Evolutionary conservation across 345 rosid genomes (phyloP), one percentile per base, ranked within the genome.

Genomic region (Iberis pinnata): DNA sequence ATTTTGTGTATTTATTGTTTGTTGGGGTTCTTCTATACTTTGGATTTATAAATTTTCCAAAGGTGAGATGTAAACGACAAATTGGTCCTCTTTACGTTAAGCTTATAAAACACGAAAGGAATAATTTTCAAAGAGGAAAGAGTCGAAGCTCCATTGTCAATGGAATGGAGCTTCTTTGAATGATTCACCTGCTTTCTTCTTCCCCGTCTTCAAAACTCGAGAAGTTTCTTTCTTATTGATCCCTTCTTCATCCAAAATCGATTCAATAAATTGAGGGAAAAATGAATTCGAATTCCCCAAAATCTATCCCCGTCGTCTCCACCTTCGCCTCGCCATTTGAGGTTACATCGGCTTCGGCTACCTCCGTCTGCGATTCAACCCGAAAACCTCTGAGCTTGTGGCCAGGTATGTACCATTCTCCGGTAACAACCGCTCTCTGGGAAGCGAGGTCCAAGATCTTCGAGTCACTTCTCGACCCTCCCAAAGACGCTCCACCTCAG

Each of bases 371-470:
- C 19, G 70, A 29, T 63, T 25, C 64, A 41, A 67, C 76, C 20
- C 72, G 74, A n/a, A 88, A 84, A 58, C 96, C 88, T 18, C 61
- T 84, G 15, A 80, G 89, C 24, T 68, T 83, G 45, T 88, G 96
- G 89, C 94, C 96, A 0, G 96, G 94, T 53, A 84, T 80, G 96
- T 82, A 78, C 74, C 86, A 88, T 60, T 84, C 86, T 1, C 94
- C 94, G 0, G 88, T 88, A 25, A 84, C 93, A 8, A 61, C 11
- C 49, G 96, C 94, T 65, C 70, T 88, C 36, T 88, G 96, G 94
- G 88, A 82, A 27, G 78, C 96, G 3, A 75, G 83, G 70, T 80
- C 96, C 7, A 71, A 75, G 14, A 80, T 78, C 52, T 88, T 81
- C 46, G 96, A 87, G 60, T 72, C 75, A 18, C 75, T 87, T 29